Evolutionary conservation across 805 yeast genomes (phyloP).

Genomic region (Saturnispora quitensis): DNA sequence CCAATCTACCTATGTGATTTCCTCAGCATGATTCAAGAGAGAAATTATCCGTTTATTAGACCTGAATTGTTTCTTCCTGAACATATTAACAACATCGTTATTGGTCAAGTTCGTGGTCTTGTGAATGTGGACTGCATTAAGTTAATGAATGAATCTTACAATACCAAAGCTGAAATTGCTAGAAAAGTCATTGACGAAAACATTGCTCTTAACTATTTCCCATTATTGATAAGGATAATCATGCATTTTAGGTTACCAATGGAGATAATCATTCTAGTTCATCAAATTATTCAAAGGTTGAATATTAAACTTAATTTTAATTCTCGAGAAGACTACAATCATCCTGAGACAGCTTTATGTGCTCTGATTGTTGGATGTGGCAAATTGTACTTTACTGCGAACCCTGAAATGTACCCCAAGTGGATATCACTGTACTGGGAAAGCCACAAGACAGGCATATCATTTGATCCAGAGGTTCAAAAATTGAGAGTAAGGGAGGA

Average conservation of each 20-base stretch:
- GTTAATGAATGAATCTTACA: not conserved
- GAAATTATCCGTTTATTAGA: conserved; percentile 36
- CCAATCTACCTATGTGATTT: conserved; percentile 47
- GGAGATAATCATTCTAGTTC: conserved; percentile 33
- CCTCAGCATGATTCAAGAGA: conserved; percentile 31
- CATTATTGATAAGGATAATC: conserved; percentile 33
- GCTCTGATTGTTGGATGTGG: conserved; percentile 28
- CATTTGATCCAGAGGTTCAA: conserved; percentile 12
- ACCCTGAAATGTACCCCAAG: conserved; percentile 14
- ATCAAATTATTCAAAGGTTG: conserved; percentile 19
- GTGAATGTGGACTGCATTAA: not conserved
- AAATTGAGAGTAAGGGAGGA: conserved; percentile 11
- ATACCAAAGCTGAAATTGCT: not conserved
- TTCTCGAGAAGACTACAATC: conserved; percentile 2
- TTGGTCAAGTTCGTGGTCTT: not conserved
- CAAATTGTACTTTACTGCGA: conserved; percentile 25
- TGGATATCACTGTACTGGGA: conserved; percentile 23
- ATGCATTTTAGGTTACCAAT: conserved; percentile 42
- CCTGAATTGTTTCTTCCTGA: conserved; percentile 17
- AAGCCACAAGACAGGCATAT: not conserved
- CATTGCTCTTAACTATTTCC: conserved; percentile 25
- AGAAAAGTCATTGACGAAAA: not conserved
- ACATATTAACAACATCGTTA: conserved; percentile 10
- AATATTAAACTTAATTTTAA: conserved; percentile 11
- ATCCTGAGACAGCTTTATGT: conserved; percentile 33